Evolutionary conservation across 1,284 basidiomycete genomes (phyloP), one percentile per base, ranked within the genome.

Genomic region (Moesziomyces globuligerus): DNA sequence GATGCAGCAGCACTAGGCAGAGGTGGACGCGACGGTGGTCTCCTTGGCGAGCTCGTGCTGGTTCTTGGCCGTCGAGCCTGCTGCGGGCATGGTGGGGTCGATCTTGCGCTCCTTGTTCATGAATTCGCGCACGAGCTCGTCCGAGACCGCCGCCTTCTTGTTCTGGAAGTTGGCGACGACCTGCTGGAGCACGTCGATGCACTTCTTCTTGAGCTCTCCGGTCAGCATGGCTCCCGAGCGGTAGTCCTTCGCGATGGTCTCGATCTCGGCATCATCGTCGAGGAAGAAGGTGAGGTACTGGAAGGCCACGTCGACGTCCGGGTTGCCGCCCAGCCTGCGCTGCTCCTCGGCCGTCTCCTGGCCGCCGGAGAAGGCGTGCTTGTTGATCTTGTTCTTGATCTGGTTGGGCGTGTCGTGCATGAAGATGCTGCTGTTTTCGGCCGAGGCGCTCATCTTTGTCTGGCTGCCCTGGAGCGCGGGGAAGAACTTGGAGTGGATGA

Each of bases 321-420:
- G 90, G 83, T 98, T 88, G 1, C 96, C 96, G 6, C 96, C 96
- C 23, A 91, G 84, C 76, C 86, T 86, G 66, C 93, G 83, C 83
- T 99, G 96, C 72, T 97, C 92, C 83, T 98, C 95, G 81, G 94
- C 89, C 11, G 93, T 95, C 83, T 94, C 94, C 81, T 82, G 77
- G 6, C 84, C 84, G 5, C 84, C 84, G n/a, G 81, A 83, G 61
- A 85, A 84, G 13, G 84, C 84, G 48, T 84, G 70, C 78, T 87
- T 90, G 82, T 94, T 97, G 82, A 99, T 90, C 86, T 99, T 99
- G 83, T 94, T 98, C 86, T 97, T 96, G 85, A 98, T 97, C 84
- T 94, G 91, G 72, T 89, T 90, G 17, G 90, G 86, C 53, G 91
- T 93, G 83, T 99, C 96, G 48, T 88, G 93, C 94, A 99, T 97